Base-by-base conservation (phyloP, 345 rosid species). In the Dipteronia dyeriana region DNA sequence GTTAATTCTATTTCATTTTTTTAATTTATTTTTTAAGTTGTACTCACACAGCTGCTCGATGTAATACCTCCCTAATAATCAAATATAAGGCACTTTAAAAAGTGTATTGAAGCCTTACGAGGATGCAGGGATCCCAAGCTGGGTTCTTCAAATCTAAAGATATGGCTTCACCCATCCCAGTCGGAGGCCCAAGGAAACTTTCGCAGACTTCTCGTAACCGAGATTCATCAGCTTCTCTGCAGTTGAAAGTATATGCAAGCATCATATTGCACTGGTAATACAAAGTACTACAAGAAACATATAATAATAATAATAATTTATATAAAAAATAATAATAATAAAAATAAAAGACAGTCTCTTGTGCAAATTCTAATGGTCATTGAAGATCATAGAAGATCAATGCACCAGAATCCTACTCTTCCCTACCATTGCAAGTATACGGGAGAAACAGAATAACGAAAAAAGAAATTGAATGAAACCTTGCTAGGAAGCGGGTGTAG, bases 141-240 rank as follows among this genome's bases (percentile, higher is more conserved):
- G 83, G 82, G 77, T 82, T 84, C 73, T 79, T 81, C 53, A 82
- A 16, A 78, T 90, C 92, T 38, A 85, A 82, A 71, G 88, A 71
- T 69, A 86, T 43, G 23, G 90, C 84, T 80, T 86, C 92, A 49
- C 70, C 88, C 95, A 94, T 91, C 74, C 98, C 97, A 80, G 91
- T 88, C 13, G 99, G 99, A 72, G 99, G 98, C 78, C 98, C 99
- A 66, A 94, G 93, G 87, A 94, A 97, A 84, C 90, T 89, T 86
- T 97, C 98, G 59, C 93, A 94, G 38, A 92, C 90, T 89, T 97
- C 99, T 67, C 99, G 90, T 79, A 97, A 81, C 65, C 98, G 94
- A 29, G 97, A 94, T 77, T 96, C 98, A 51, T 96, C 99, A 56
- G 97, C 91, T 87, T 97, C 99, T 84, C 98, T 97, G 91, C 79